A percentile compares a stretch with the other conserved stretches of the same genome.
phyloP scores from a whole-genome alignment of 305 asterid species.

The Fraxinus angustifolia region DNA sequence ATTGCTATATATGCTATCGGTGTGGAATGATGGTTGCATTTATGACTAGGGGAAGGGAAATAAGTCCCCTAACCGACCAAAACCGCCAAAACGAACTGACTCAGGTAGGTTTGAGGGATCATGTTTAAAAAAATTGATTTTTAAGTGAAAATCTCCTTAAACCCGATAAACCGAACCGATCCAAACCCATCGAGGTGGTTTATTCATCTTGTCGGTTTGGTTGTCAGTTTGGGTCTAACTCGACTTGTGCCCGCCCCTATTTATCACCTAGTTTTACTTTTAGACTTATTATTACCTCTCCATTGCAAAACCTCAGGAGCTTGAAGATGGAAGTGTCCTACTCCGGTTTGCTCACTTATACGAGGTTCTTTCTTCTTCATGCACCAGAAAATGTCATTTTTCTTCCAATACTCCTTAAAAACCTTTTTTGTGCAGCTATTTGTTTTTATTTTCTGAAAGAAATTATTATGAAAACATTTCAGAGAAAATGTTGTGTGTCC shows the following conservation, averaged over 20 bases:
- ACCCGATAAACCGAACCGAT: background rate
- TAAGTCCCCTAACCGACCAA: background rate
- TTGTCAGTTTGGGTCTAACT: background rate
- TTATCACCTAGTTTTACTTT: background rate
- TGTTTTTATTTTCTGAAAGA: background rate
- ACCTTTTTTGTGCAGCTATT: background rate
- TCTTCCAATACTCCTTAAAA: background rate
- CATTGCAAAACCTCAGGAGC: slow-evolving; percentile 58
- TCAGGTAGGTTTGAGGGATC: background rate
- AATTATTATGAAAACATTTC: background rate
- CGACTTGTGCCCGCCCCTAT: background rate
- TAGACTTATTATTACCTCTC: background rate
- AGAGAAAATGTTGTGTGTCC: background rate
- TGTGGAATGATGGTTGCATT: background rate
- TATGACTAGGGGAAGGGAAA: background rate
- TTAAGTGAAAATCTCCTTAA: background rate
- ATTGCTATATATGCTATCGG: background rate
- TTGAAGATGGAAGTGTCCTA: slow-evolving; percentile 60
- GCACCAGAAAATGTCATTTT: background rate
- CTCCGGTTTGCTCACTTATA: slow-evolving; percentile 91
- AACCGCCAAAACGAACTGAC: background rate
- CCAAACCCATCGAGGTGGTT: background rate
- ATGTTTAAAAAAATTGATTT: background rate
- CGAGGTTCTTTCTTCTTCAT: slow-evolving; percentile 57
- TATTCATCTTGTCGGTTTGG: background rate